Base-by-base conservation (phyloP, 2,329 filamentous ascomycete species). In the Xylariales sp. region DNA sequence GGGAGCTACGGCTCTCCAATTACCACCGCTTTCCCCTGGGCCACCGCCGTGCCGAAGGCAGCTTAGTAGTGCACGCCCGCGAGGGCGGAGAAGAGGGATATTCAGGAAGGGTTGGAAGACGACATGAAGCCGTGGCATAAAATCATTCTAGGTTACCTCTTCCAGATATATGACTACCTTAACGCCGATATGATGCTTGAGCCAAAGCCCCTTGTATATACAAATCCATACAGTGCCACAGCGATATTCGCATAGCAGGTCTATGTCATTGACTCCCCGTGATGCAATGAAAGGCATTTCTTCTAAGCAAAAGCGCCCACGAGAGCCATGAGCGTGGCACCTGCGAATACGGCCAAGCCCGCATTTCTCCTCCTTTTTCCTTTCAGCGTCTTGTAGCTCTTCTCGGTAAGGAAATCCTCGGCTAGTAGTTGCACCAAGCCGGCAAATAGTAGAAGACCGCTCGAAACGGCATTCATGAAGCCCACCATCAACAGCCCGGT, bases 381-480 rank as follows among this genome's bases (percentile, higher is more conserved):
- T 65, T 85, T 86, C 45, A 93, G 81, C 23, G 87, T 83, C 73
- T 84, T 85, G 83, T 92, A 93, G 78, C 90, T 93, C 82, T 92
- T 90, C 72, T 93, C 91, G 12, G 87, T 89, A 67, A 94, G 76
- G 73, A 97, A 97, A 74, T 97, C 93, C 79, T 97, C 93, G 0
- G 93, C 91, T 54, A 97, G 84, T 23, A 97, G 84, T 80, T 97
- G 93, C 3, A 97, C 93, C 50, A 97, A 81, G 0, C 92, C 93
- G 0, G 93, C 93, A 77, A 95, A 97, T 3, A 97, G 83, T 34
- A 97, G 80, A 58, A 97, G 82, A 0, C 93, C 93, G 58, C 91
- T 90, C 9, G 91, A 94, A 59, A 97, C 91, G 46, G 92, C 93
- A 75, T 97, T 97, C 86, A 95, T 96, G 76, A 94, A 88, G 7